Base-by-base conservation (phyloP, 257 asterid species). In the Osmanthus fragrans region DNA sequence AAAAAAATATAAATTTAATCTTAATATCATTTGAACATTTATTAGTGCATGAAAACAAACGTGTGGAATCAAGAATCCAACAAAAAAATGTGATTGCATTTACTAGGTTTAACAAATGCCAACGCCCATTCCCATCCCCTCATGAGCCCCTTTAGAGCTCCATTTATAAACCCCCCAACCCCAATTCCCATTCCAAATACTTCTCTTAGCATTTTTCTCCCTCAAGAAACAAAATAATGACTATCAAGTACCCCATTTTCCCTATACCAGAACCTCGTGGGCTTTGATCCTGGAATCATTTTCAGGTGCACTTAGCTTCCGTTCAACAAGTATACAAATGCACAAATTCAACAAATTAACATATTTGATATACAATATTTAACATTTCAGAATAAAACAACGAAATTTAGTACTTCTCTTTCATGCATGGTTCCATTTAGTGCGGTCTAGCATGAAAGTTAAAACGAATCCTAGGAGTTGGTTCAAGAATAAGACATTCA, bases 11-110 rank as follows among this genome's bases (percentile, higher is more conserved):
- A 39, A 39, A 39, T 39, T 39, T 39, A 9, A 39, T 39, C 3
- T 39, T 39, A 9, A 39, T 13, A 39, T 39, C 13, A 9, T 39
- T 40, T 40, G 47, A 74, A 78, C n/a, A 75, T 69, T 75, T 75
- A 75, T 67, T 27, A 74, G 74, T 21, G 77, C 77, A 49, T 68
- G 36, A 16, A 30, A 30, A 16, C 19, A 18, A 3, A 11, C 21
- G 7, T 49, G 58, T 13, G 16, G 21, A 49, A 47, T 16, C 6
- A 47, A 47, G n/a, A 47, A 49, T 18, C 58, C 58, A 49, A 49
- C 21, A 49, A 49, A 36, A 49, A 49, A n/a, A 49, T 15, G 58
- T 49, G 58, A 49, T 13, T 16, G 21, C 58, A 49, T 49, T 49
- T 49, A 49, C n/a, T 49, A 49, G 58, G 21, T 49, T 49, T 49